These are phyloP conservation scores for Pythium volutum DNA, from an alignment of 352 stramenopile genomes.

Conservation along the genomic window DNA sequence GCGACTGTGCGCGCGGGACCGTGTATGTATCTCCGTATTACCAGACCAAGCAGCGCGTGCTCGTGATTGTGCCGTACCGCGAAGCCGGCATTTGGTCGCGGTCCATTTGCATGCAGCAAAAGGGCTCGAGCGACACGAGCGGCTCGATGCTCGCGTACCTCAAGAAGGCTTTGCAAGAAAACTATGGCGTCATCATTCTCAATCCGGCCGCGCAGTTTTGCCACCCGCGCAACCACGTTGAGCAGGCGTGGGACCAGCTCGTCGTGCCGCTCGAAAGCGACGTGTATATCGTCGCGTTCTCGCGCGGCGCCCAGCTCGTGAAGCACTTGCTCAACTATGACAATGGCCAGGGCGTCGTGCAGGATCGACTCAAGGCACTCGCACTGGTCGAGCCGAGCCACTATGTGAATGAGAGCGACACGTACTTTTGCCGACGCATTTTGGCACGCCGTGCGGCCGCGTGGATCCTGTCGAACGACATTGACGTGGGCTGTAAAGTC, in stretches of 20 bases:
- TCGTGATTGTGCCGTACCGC: constrained; percentile 83
- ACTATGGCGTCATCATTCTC: constrained; percentile 81
- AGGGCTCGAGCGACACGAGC: constrained; percentile 47
- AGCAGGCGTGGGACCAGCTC: constrained; percentile 77
- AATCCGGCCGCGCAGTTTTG: constrained; percentile 78
- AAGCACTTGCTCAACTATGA: constrained; percentile 80
- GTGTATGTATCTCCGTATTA: constrained; percentile 68
- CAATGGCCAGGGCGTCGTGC: constrained; percentile 73
- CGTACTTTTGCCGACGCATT: constrained; percentile 74
- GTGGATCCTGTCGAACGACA: constrained; percentile 76
- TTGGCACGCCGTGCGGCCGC: constrained; percentile 60
- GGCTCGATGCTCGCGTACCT: constrained; percentile 82
- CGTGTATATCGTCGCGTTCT: constrained; percentile 80
- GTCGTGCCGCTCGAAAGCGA: constrained; percentile 61
- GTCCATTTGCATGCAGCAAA: constrained; percentile 80
- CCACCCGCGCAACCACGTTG: constrained; percentile 68
- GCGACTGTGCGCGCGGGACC: constrained; percentile 60
- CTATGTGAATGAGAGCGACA: constrained; percentile 69
- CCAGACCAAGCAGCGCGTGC: constrained; percentile 53
- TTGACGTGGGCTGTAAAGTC: constrained; percentile 74
- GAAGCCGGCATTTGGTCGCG: constrained; percentile 84
- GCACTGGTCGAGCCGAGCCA: constrained; percentile 81
- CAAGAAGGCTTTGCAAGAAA: constrained; percentile 72
- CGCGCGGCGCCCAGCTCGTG: constrained; percentile 68
- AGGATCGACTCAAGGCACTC: constrained; percentile 77